phyloP scores from a whole-genome alignment of 768 basidiomycete genomes.

The Suillus hirtellus region DNA sequence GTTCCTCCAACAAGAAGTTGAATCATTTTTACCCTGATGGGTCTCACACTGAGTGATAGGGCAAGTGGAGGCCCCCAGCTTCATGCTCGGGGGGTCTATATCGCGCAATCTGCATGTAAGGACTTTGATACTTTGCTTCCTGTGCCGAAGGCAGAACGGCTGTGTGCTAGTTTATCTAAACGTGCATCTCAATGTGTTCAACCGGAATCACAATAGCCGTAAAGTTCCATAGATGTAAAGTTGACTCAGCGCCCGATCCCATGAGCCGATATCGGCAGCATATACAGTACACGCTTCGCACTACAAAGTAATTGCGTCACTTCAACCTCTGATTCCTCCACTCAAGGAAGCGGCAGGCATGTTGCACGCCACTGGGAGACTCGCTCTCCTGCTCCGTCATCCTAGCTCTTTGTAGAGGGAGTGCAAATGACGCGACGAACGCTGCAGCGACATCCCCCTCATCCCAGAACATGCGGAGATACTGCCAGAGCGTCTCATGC shows the following conservation, averaged over 20 bases:
- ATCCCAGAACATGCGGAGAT: slow-evolving; percentile 38
- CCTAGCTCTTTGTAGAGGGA: not conserved
- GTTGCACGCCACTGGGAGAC: slow-evolving; percentile 71
- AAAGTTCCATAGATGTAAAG: too few relatives aligned
- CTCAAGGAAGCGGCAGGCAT: slow-evolving; percentile 72
- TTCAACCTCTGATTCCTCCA: slow-evolving; percentile 1
- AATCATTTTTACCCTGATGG: too few relatives aligned
- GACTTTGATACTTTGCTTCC: too few relatives aligned
- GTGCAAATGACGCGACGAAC: not conserved
- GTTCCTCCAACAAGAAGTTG: too few relatives aligned
- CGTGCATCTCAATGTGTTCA: too few relatives aligned
- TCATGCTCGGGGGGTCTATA: not conserved
- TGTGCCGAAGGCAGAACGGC: too few relatives aligned
- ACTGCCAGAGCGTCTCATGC: slow-evolving; percentile 68
- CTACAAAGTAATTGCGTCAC: not conserved
- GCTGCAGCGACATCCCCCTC: not conserved
- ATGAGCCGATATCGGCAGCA: not conserved
- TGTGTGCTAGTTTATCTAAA: too few relatives aligned
- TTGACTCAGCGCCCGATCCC: not conserved
- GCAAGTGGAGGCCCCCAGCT: not conserved
- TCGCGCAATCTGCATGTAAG: too few relatives aligned
- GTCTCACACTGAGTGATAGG: not conserved
- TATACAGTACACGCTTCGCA: not conserved
- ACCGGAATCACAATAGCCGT: too few relatives aligned
- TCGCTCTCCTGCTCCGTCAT: not conserved